Conservation (phyloP, 2,329 filamentous ascomycete species). For the Thielaviopsis cerberus region DNA sequence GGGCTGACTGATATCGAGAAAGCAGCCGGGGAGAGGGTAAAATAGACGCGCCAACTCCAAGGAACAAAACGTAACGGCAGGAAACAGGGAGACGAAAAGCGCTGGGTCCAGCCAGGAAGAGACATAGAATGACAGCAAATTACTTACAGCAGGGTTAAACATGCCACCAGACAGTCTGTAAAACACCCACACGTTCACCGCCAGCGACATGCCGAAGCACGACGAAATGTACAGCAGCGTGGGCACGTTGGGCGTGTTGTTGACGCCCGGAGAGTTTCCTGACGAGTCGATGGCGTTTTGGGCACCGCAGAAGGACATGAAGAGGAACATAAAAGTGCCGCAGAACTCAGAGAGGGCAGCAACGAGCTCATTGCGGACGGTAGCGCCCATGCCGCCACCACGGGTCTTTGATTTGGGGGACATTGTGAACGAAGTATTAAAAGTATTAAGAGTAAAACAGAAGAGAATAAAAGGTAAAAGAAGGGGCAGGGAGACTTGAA, state of each 20-base stretch:
- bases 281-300: constrained; percentile 18
- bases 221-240: constrained; percentile 30
- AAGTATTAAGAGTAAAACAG: not conserved
- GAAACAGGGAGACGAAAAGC: not conserved
- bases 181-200: constrained; percentile 38
- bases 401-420: not conserved
- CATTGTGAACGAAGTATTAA: constrained; percentile 1
- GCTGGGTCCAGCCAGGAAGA: not conserved
- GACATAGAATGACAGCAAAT: not conserved
- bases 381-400: constrained; percentile 3
- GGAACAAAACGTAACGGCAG: constrained; percentile 3
- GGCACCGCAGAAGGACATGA: constrained; percentile 22
- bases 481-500: too few relatives aligned
- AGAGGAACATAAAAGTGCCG: constrained; percentile 35
- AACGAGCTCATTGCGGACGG: constrained; percentile 20
- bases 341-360: constrained; percentile 31
- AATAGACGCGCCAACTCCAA: constrained; percentile 1
- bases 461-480: not conserved
- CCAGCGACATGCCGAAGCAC: constrained; percentile 30
- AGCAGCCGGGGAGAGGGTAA: not conserved
- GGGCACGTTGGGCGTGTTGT: constrained; percentile 11
- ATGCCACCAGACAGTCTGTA: constrained; percentile 34
- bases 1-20: not conserved
- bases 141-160: constrained; percentile 31
- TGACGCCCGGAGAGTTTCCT: constrained; percentile 14